Percentiles rank a stretch among this genome's conserved stretches.
These are phyloP conservation scores for Tuber magnatum DNA, from an alignment of 495 filamentous ascomycete genomes.

Conservation along the genomic window DNA sequence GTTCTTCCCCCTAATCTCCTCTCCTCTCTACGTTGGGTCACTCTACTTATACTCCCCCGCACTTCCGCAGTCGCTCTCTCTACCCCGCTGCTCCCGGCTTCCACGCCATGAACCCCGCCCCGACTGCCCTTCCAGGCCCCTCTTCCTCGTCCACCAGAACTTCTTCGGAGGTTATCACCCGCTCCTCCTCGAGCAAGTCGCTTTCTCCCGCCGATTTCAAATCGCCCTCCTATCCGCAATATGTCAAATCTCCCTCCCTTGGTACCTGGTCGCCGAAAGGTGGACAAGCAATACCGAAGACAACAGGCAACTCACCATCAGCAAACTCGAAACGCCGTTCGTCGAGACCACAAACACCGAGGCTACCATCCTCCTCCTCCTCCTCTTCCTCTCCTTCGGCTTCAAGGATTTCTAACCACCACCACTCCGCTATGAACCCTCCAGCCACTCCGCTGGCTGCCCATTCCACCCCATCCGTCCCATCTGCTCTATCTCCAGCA, in stretches of 20 bases:
- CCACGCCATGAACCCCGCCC: slow-evolving; percentile 27
- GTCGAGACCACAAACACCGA: slow-evolving; percentile 38
- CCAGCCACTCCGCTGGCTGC: slow-evolving; percentile 27
- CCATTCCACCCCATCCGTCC: slow-evolving; percentile 23
- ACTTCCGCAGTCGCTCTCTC: slow-evolving; percentile 6
- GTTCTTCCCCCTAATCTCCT: slow-evolving; percentile 17
- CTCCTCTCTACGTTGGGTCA: background rate
- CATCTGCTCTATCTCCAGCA: slow-evolving; percentile 34
- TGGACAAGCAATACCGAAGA: slow-evolving; percentile 24
- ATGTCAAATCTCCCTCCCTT: slow-evolving; percentile 32
- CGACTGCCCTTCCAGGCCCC: slow-evolving; percentile 21
- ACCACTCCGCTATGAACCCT: slow-evolving; percentile 30
- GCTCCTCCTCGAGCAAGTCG: slow-evolving; percentile 29
- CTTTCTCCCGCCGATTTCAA: slow-evolving; percentile 35
- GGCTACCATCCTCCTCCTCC: slow-evolving; percentile 29
- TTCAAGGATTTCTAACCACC: slow-evolving; percentile 16
- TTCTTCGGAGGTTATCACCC: slow-evolving; percentile 30
- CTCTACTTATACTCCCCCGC: slow-evolving; percentile 4
- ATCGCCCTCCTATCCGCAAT: slow-evolving; percentile 34
- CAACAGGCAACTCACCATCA: slow-evolving; percentile 21
- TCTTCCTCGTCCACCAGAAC: slow-evolving; percentile 32
- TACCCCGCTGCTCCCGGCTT: slow-evolving; percentile 8
- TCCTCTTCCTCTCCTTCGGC: slow-evolving; percentile 28
- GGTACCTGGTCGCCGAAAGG: slow-evolving; percentile 24
- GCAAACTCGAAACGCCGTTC: slow-evolving; percentile 26